phyloP scores from a whole-genome alignment of 176 grass and related monocot genomes.

The Triticum turgidum region DNA sequence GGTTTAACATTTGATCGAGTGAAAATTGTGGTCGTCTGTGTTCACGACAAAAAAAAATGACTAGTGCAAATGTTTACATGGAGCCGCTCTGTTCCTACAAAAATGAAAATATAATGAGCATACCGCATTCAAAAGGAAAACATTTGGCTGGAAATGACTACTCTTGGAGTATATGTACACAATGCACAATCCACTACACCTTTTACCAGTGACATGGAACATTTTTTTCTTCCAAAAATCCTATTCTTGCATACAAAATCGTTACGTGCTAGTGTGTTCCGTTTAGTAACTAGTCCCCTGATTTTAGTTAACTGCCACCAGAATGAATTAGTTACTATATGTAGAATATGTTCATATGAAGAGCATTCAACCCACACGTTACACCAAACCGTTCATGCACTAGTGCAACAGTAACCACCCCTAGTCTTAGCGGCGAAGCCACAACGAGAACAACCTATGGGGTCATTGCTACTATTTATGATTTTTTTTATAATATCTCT shows the following conservation, averaged over 20 bases:
- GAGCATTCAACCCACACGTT: neutral
- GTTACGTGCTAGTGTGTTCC: too few relatives aligned
- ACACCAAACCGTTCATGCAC: neutral
- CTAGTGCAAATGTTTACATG: neutral
- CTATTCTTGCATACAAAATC: too few relatives aligned
- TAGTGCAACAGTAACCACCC: neutral
- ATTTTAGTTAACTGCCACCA: too few relatives aligned
- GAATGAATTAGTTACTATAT: too few relatives aligned
- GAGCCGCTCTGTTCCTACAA: neutral
- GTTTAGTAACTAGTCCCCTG: too few relatives aligned
- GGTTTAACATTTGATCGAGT: neutral
- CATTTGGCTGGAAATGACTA: neutral
- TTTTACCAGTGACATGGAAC: neutral
- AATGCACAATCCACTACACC: neutral
- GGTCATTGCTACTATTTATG: too few relatives aligned
- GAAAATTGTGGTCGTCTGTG: neutral
- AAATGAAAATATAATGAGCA: neutral
- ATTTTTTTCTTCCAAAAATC: too few relatives aligned
- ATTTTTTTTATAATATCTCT: too few relatives aligned
- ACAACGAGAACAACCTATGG: too few relatives aligned
- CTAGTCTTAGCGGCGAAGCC: too few relatives aligned
- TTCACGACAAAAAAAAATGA: neutral
- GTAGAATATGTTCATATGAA: too few relatives aligned
- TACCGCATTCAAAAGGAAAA: neutral
- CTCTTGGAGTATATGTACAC: neutral